Evolutionary conservation across 116 monocot genomes (phyloP).

Genomic region (Posidonia oceanica): DNA sequence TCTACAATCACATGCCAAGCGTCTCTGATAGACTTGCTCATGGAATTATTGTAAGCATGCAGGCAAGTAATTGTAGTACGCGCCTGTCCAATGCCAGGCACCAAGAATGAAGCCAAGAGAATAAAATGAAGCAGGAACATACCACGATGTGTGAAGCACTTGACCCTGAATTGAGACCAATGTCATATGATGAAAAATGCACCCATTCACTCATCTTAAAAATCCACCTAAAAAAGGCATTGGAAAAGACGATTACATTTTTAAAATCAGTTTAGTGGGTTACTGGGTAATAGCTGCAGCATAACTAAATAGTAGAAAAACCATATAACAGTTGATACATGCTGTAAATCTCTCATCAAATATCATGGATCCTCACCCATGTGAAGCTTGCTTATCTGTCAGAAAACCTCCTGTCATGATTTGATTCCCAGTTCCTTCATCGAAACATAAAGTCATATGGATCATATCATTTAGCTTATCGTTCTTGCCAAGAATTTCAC

Average conservation of each 20-base stretch:
- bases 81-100: too few relatives aligned
- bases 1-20: neutral
- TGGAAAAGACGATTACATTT: neutral
- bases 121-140: constrained; percentile 8
- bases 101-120: neutral
- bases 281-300: neutral
- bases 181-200: constrained; percentile 68
- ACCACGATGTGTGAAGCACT: constrained; percentile 93
- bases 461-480: constrained; percentile 80
- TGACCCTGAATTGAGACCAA: constrained; percentile 81
- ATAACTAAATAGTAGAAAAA: neutral
- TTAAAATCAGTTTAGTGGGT: too few relatives aligned
- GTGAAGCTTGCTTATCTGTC: constrained; percentile 89
- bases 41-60: neutral
- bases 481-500: constrained; percentile 71
- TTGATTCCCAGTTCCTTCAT: constrained; percentile 99
- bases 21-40: neutral
- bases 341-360: neutral
- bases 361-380: constrained; percentile 58
- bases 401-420: constrained; percentile 96
- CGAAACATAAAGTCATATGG: constrained; percentile 92
- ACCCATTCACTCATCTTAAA: constrained; percentile 98
- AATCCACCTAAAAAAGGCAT: constrained; percentile 58
- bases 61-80: too few relatives aligned
- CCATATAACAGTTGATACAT: neutral